Conservation (phyloP, 2,329 filamentous ascomycete genomes). For the Trichoderma endophyticum region DNA sequence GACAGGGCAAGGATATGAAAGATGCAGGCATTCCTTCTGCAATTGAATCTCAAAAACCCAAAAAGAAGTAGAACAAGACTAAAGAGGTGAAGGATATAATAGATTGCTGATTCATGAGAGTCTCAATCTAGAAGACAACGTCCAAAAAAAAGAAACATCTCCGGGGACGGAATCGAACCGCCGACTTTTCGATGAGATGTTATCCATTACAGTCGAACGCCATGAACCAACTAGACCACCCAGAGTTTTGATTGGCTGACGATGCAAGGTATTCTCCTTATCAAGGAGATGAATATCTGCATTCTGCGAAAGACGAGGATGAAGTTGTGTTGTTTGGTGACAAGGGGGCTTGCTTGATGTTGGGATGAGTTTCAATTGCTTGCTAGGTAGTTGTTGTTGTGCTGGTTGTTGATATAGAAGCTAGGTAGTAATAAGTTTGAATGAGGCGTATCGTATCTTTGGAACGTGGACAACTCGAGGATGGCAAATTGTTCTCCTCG, state of each 20-base stretch:
- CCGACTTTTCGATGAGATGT: slow-evolving; percentile 28
- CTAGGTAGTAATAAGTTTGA: not conserved
- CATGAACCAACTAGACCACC: slow-evolving; percentile 31
- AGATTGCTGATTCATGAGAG: not conserved
- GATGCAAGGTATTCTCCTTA: not conserved
- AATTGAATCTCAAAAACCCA: no score
- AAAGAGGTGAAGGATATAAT: not conserved
- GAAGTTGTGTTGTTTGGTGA: not conserved
- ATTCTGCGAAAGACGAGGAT: not conserved
- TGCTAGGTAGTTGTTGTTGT: not conserved
- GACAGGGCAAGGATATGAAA: not conserved
- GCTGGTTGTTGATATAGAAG: not conserved
- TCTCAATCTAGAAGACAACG: not conserved
- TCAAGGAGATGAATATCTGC: not conserved
- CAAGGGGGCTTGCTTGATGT: not conserved
- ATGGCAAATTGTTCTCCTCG: not conserved
- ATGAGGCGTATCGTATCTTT: not conserved
- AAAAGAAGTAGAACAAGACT: not conserved
- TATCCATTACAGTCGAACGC: slow-evolving; percentile 27
- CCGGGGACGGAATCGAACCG: slow-evolving; percentile 27
- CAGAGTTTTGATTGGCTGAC: slow-evolving; percentile 21
- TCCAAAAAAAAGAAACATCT: not conserved
- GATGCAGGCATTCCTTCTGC: not conserved
- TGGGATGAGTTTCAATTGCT: not conserved
- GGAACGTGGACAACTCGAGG: not conserved